These are phyloP conservation scores for Niveomyces coronatus DNA, from an alignment of 2,329 filamentous ascomycete genomes.

Conservation along the genomic window DNA sequence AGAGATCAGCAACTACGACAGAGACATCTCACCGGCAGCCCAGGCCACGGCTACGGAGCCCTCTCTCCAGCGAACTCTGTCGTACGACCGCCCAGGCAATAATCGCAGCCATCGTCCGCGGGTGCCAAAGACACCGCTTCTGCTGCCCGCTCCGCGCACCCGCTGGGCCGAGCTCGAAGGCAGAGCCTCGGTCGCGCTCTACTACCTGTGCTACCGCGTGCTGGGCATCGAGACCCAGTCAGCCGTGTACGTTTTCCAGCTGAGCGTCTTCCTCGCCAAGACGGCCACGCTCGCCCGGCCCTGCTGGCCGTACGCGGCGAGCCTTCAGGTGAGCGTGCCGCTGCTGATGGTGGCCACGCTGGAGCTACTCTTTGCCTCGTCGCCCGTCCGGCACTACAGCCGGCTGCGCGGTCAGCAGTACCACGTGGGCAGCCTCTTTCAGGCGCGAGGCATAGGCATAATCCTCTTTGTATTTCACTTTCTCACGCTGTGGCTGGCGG, in stretches of 20 bases:
- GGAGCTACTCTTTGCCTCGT: conserved; percentile 52
- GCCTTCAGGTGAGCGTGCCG: conserved; percentile 52
- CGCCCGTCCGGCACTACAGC: conserved; percentile 10
- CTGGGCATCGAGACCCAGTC: conserved; percentile 21
- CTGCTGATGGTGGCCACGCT: conserved; percentile 59
- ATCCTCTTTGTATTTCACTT: conserved; percentile 25
- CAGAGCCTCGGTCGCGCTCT: conserved; percentile 23
- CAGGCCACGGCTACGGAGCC: background rate
- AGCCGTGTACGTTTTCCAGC: conserved; percentile 33
- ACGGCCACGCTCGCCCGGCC: conserved; percentile 52
- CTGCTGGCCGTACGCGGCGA: conserved; percentile 64
- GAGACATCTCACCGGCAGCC: background rate
- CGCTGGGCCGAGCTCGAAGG: conserved; percentile 23
- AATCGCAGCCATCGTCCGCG: conserved; percentile 2
- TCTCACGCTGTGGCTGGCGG: conserved; percentile 23
- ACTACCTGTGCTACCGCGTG: conserved; percentile 18
- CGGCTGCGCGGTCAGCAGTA: conserved; percentile 8
- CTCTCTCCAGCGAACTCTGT: background rate
- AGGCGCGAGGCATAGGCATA: conserved; percentile 20
- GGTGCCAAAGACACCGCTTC: conserved; percentile 27
- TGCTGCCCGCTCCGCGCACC: conserved; percentile 39
- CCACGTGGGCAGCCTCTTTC: conserved; percentile 12
- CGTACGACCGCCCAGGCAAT: background rate
- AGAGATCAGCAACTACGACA: conserved; percentile 1
- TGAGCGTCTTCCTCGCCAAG: conserved; percentile 59